Percentiles rank a stretch among this genome's conserved stretches.
phyloP scores from a whole-genome alignment of 1,139 yeast species.

The Kodamaea arcana region DNA sequence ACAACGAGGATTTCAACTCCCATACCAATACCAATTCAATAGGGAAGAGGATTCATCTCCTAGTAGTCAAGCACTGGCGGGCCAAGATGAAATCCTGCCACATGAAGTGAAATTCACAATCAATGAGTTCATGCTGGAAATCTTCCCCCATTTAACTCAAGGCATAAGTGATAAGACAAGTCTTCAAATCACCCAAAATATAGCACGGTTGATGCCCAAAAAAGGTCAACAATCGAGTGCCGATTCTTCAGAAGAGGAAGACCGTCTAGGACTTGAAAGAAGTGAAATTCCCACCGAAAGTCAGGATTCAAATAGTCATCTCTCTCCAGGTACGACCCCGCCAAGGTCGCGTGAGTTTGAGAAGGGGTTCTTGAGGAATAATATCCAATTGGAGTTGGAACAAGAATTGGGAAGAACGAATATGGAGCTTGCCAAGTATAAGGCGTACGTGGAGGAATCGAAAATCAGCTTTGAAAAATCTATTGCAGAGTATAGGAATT shows the following conservation, averaged over 20 bases:
- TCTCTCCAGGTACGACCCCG: conserved; percentile 23
- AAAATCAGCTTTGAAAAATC: too few relatives aligned
- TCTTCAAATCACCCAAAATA: conserved; percentile 3
- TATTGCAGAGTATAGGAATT: background rate
- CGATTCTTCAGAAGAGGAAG: conserved; percentile 3
- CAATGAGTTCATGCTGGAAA: conserved; percentile 7
- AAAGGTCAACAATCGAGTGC: background rate
- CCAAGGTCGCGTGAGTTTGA: conserved; percentile 21
- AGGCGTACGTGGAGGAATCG: background rate
- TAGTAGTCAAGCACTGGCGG: background rate
- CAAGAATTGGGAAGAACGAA: background rate
- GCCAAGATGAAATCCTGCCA: background rate
- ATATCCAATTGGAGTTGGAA: background rate
- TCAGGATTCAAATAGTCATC: background rate
- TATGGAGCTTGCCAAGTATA: background rate
- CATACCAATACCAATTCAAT: background rate
- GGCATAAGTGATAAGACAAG: conserved; percentile 7
- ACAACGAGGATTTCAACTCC: conserved; percentile 1
- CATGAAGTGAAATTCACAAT: conserved; percentile 4
- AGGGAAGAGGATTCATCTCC: background rate
- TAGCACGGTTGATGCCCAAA: conserved; percentile 1
- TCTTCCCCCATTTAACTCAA: conserved; percentile 6
- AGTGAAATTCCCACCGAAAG: background rate
- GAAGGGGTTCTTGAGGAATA: conserved; percentile 3
- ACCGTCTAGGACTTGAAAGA: conserved; percentile 3